A percentile compares a stretch with the other conserved stretches of the same genome.
Conservation (phyloP, 1,284 basidiomycete species). For the Heterobasidion irregulare region DNA sequence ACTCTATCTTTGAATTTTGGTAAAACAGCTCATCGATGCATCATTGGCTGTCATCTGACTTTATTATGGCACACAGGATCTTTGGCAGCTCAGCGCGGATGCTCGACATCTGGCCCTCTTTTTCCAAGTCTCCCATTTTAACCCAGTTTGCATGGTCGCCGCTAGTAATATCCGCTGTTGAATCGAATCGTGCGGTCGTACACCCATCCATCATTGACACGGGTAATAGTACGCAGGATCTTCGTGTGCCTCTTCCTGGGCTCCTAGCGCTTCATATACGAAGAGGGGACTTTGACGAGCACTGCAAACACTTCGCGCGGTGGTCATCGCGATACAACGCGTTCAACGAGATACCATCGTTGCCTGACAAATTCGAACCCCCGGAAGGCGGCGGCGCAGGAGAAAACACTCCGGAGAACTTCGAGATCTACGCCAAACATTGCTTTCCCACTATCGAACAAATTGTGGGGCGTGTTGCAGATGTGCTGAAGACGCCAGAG, state of each 20-base stretch:
- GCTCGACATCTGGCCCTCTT: slow-evolving; percentile 36
- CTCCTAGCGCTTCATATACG: slow-evolving; percentile 61
- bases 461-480: slow-evolving; percentile 36
- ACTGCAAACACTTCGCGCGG: slow-evolving; percentile 46
- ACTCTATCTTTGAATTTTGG: slow-evolving; percentile 40
- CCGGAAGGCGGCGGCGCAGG: slow-evolving; percentile 23
- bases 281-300: slow-evolving; percentile 55
- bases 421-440: slow-evolving; percentile 36
- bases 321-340: slow-evolving; percentile 47
- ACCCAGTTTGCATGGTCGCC: slow-evolving; percentile 50
- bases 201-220: slow-evolving; percentile 21
- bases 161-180: slow-evolving; percentile 43
- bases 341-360: slow-evolving; percentile 42
- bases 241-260: slow-evolving; percentile 20
- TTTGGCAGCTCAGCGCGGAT: slow-evolving; percentile 38
- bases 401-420: slow-evolving; percentile 31
- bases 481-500: slow-evolving; percentile 27
- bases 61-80: slow-evolving; percentile 26
- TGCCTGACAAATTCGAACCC: slow-evolving; percentile 43
- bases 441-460: slow-evolving; percentile 50
- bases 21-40: neutral
- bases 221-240: neutral
- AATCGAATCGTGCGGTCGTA: slow-evolving; percentile 41
- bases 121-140: slow-evolving; percentile 43
- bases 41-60: too few species aligned